phyloP scores from a whole-genome alignment of 2,329 filamentous ascomycete genomes.

The Elsinoe australis region DNA sequence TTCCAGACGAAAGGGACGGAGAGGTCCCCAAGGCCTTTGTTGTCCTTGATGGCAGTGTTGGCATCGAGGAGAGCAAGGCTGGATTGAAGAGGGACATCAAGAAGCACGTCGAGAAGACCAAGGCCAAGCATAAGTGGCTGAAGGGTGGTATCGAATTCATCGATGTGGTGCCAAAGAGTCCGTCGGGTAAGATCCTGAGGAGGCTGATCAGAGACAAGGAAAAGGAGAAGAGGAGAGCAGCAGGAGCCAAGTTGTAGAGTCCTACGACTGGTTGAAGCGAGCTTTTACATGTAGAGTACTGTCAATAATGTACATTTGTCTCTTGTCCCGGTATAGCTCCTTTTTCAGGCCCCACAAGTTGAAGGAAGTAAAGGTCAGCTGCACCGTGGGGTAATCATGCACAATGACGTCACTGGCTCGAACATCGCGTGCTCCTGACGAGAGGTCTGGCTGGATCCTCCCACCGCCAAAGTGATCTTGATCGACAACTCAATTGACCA shows the following conservation, averaged over 20 bases:
- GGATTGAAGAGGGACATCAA: constrained; percentile 45
- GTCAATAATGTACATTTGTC: background rate
- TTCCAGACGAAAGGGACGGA: constrained; percentile 56
- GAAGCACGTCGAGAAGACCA: constrained; percentile 54
- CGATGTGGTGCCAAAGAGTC: constrained; percentile 46
- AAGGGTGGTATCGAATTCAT: constrained; percentile 53
- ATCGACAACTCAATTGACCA: background rate
- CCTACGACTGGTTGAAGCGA: background rate
- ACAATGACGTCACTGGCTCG: background rate
- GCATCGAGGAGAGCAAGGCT: constrained; percentile 46
- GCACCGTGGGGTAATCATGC: background rate
- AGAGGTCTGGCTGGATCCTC: no score
- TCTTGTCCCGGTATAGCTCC: no score
- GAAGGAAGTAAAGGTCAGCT: background rate
- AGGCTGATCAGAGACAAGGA: constrained; percentile 63
- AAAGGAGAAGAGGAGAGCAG: constrained; percentile 47
- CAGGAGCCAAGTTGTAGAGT: constrained; percentile 20
- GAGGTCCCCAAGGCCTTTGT: constrained; percentile 59
- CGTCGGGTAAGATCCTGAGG: constrained; percentile 54
- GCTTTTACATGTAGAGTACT: background rate
- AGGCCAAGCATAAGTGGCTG: constrained; percentile 56
- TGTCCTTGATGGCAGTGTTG: constrained; percentile 49
- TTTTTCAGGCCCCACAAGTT: background rate
- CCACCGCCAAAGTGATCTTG: background rate
- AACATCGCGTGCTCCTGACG: constrained; percentile 12